Evolutionary conservation across 768 basidiomycete genomes (phyloP), one percentile per base, ranked within the genome.

Genomic region (Strobilomyces dryophilus): DNA sequence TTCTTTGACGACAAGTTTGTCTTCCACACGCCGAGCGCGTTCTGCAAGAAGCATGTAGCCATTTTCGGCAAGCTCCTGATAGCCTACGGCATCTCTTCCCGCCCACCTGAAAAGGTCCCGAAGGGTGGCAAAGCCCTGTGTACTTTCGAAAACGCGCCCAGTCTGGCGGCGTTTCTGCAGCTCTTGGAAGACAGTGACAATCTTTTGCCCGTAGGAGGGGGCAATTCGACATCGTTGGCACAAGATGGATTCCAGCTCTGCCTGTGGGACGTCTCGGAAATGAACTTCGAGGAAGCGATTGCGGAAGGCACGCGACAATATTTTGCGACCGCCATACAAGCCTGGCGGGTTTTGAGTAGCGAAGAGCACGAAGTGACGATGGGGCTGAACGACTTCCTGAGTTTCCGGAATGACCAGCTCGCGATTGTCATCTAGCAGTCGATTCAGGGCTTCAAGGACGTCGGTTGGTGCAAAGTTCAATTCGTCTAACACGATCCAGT

Each of bases 91-190:
- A 52, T 91, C 90, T 52, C 97, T 76, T 5, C 86, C 87, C 8
- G 94, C 97, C 97, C 97, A 99, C 41, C 97, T 84, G 72, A 99
- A 99, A 17, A 99, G 74, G 66, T 99, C 97, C 37, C 97, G 90
- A 5, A 99, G 79, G 1, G 97, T 99, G 0, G 92, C 97, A 65
- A 98, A 99, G 1, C 94, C 89, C 45, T 95, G 89, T 70, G 95
- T 98, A 65, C 93, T 95, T 71, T 99, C 97, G 65, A 99, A 99
- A 35, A 99, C 89, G 26, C 97, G 83, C 35, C 89, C 81, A 0
- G 86, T 81, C 68, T 98, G 95, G 8, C 97, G 81, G 27, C 92
- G 87, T 55, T 91, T 92, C 67, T 95, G 94, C 4, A 99, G 76
- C 66, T 98, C 95, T 43, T 79, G 85, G 71, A 98, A 99, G 34